Evolutionary conservation across 2,329 filamentous ascomycete species (phyloP), one percentile per base, ranked within the genome.

Genomic region (Botryosphaeria dothidea): DNA sequence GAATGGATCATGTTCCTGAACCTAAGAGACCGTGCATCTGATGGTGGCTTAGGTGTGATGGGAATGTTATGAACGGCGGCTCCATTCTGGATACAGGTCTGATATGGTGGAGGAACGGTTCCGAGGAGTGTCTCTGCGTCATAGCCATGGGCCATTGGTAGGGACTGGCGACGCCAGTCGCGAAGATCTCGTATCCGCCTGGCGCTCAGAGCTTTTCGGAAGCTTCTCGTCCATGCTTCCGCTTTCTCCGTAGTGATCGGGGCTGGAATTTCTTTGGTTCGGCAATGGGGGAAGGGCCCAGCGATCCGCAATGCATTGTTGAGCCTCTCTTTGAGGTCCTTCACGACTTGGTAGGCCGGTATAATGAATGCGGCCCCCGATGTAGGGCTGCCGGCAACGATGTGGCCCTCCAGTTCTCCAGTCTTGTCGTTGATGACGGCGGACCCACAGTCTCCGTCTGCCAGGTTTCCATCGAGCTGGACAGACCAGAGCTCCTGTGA

Each of bases 1-100:
- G 91, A 92, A 68, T 95, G 86, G 49, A 98, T 84, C 66, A 96
- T 85, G 78, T 90, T 96, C 67, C 77, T 78, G 73, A 84, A 83
- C 57, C 81, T 79, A 34, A 82, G 69, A 6, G 79, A 81, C 62
- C 79, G 79, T 45, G 75, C 72, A 68, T 83, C 82, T 46, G 74
- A 75, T 6, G 95, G 94, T 23, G 92, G 85, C 13, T 89, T 89
- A 3, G 94, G 93, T 61, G 90, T 82, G 68, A 90, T 85, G 27
- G 90, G 90, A 56, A 90, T 81, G 73, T 86, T 88, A 70, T 84
- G 84, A 41, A 5, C 38, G 9, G 17, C 11, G 9, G 38, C 38
- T 17, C 8, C 17, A 13, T n/a, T n/a, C n/a, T n/a, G n/a, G n/a
- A n/a, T n/a, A n/a, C n/a, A n/a, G n/a, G n/a, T n/a, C n/a, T n/a